Evolutionary conservation across 352 stramenopile genomes (phyloP).

Genomic region (Elongisporangium prolatum): DNA sequence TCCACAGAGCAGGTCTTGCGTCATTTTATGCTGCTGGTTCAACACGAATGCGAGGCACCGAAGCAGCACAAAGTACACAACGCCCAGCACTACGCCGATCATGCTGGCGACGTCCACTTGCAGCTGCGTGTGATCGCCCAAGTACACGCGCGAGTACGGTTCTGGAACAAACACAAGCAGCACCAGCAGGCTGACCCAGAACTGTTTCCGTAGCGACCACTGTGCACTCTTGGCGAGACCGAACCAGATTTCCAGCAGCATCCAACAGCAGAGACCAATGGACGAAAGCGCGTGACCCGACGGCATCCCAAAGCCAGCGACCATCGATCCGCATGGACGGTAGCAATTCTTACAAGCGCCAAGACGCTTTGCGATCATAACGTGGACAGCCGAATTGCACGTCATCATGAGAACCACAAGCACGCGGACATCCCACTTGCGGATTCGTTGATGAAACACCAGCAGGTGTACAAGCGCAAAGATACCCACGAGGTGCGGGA

Average conservation of each 20-base stretch:
- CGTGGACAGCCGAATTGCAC: constrained; percentile 37
- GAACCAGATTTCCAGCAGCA: constrained; percentile 37
- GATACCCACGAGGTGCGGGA: constrained; percentile 45
- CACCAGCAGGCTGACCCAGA: constrained; percentile 3
- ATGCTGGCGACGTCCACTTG: constrained; percentile 38
- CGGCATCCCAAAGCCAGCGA: constrained; percentile 40
- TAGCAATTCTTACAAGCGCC: constrained; percentile 41
- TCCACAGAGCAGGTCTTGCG: background rate
- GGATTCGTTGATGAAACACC: constrained; percentile 20
- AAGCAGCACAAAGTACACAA: constrained; percentile 40
- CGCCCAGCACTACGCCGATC: constrained; percentile 32
- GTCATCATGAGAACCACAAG: constrained; percentile 46
- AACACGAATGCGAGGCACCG: constrained; percentile 11
- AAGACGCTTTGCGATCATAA: constrained; percentile 29
- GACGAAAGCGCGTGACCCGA: constrained; percentile 49
- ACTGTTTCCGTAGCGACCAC: constrained; percentile 16
- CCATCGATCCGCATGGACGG: constrained; percentile 41
- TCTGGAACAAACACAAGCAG: constrained; percentile 38
- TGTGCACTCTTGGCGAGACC: constrained; percentile 20
- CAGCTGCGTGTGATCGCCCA: constrained; percentile 50
- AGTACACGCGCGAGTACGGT: constrained; percentile 52
- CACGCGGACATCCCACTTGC: constrained; percentile 33
- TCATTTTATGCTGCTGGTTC: background rate
- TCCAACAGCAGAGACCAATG: constrained; percentile 46
- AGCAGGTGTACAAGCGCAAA: constrained; percentile 29